Percentiles rank a stretch among this genome's conserved stretches.
These are phyloP conservation scores for Vitellaria paradoxa DNA, from an alignment of 179 eudicot genomes.

Conservation along the genomic window DNA sequence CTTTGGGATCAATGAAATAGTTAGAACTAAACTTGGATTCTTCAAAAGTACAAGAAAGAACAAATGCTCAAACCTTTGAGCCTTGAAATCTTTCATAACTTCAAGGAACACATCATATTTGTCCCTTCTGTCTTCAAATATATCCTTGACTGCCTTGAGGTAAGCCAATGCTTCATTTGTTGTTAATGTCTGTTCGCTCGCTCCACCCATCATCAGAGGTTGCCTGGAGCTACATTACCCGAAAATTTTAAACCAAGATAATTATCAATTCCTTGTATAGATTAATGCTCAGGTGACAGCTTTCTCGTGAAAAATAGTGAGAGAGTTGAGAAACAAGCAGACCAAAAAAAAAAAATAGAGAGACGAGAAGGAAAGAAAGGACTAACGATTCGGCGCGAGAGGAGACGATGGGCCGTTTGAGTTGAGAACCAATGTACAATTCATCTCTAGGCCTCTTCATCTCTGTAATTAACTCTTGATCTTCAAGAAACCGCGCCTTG, in stretches of 20 bases:
- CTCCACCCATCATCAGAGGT: conserved; percentile 43
- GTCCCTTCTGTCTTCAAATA: conserved; percentile 67
- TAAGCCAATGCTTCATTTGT: conserved; percentile 80
- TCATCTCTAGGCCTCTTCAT: conserved; percentile 91
- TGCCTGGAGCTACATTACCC: conserved; percentile 49
- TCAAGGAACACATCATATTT: conserved; percentile 84
- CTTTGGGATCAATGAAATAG: neutral
- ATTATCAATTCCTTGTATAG: conserved; percentile 10
- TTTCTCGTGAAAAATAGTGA: neutral
- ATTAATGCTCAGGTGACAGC: neutral
- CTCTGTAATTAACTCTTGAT: conserved; percentile 20
- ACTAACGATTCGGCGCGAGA: conserved; percentile 72
- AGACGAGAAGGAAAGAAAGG: conserved; percentile 7
- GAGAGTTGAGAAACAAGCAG: neutral
- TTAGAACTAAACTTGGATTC: neutral
- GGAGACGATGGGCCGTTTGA: conserved; percentile 58
- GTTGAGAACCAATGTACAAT: conserved; percentile 52
- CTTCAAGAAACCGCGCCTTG: conserved; percentile 21
- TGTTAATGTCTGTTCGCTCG: conserved; percentile 54
- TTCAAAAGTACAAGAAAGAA: conserved; percentile 5
- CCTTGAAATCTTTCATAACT: conserved; percentile 91
- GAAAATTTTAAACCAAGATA: conserved; percentile 2
- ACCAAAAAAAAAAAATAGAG: no score
- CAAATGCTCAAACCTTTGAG: conserved; percentile 56
- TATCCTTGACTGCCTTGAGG: conserved; percentile 77